A percentile compares a stretch with the other conserved stretches of the same genome.
Evolutionary conservation across 352 stramenopile genomes (phyloP).

Genomic region (Pythium insidiosum): DNA sequence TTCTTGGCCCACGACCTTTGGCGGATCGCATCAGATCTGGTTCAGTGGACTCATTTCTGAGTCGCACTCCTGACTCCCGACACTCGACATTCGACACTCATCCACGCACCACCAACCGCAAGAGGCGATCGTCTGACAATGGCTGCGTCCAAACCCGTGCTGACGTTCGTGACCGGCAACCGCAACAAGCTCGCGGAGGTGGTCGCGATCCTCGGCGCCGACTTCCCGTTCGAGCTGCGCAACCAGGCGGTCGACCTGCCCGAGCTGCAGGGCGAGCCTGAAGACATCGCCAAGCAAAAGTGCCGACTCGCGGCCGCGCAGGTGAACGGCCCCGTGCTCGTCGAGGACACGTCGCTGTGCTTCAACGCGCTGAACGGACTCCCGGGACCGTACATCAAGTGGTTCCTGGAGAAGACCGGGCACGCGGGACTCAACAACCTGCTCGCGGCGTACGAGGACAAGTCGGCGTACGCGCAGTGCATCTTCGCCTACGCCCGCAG

Average conservation of each 20-base stretch:
- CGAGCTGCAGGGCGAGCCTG: slow-evolving; percentile 95
- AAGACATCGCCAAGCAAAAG: slow-evolving; percentile 94
- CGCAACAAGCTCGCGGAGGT: slow-evolving; percentile 82
- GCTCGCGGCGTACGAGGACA: slow-evolving; percentile 91
- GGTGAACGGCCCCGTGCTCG: slow-evolving; percentile 87
- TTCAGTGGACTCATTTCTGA: too few relatives aligned
- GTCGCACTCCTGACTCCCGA: too few relatives aligned
- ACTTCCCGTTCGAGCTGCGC: slow-evolving; percentile 89
- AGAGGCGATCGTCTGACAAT: background rate
- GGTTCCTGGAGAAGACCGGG: slow-evolving; percentile 96
- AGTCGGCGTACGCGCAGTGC: slow-evolving; percentile 94
- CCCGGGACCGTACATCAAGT: slow-evolving; percentile 97
- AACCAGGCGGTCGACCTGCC: slow-evolving; percentile 94
- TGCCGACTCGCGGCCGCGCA: slow-evolving; percentile 85
- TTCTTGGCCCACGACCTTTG: slow-evolving; percentile 3
- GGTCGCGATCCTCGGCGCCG: slow-evolving; percentile 65
- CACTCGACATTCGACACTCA: too few relatives aligned
- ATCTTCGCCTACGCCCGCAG: slow-evolving; percentile 90
- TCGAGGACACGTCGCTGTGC: slow-evolving; percentile 96
- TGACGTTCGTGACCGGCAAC: slow-evolving; percentile 86
- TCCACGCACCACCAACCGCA: background rate
- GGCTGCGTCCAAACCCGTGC: slow-evolving; percentile 22
- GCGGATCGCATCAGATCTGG: background rate
- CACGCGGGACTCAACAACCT: slow-evolving; percentile 93
- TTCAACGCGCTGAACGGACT: slow-evolving; percentile 94